Evolutionary conservation across 768 basidiomycete species (phyloP), one percentile per base, ranked within the genome.

Genomic region (Trametes coccinea): DNA sequence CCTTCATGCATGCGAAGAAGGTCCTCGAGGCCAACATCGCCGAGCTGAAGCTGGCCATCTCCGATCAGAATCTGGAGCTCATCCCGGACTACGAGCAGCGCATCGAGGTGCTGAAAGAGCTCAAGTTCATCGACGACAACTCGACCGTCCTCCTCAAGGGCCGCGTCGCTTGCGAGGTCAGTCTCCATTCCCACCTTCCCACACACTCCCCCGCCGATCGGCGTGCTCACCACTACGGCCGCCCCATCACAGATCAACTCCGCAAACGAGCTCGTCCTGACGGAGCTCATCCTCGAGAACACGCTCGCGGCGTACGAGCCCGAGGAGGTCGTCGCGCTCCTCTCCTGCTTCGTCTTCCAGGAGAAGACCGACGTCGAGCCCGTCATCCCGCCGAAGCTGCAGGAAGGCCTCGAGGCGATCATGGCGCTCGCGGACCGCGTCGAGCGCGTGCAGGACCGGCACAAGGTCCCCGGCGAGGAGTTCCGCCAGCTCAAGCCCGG

Each of bases 311-410:
- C 79, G 13, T 98, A 92, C 72, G 94, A 94, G 48, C 93, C 97
- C 0, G 93, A 94, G 73, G 97, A 98, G 76, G 93, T 96, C 53
- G 97, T 96, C 43, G 95, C 97, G 2, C 81, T 99, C 30, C 82
- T 99, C 5, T 98, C 96, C 3, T 92, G 92, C 70, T 98, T 99
- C 71, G 90, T 99, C 44, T 99, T 99, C 75, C 97, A 98, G 73
- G 97, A 99, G 73, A 98, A 97, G 77, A 94, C 95, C 13, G 94
- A 97, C 7, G 80, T 87, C 7, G 93, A 95, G 66, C 95, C 97
- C 22, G 73, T 81, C 2, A 80, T 99, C 53, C 87, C 93, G 10
- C 82, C 86, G 10, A 89, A 88, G 70, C 79, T 99, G 16, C 83
- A 90, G 72, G 81, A 85, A 67, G 97, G 96, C 13, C 80, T 91